phyloP scores from a whole-genome alignment of 257 asterid species.

The Osmanthus fragrans region DNA sequence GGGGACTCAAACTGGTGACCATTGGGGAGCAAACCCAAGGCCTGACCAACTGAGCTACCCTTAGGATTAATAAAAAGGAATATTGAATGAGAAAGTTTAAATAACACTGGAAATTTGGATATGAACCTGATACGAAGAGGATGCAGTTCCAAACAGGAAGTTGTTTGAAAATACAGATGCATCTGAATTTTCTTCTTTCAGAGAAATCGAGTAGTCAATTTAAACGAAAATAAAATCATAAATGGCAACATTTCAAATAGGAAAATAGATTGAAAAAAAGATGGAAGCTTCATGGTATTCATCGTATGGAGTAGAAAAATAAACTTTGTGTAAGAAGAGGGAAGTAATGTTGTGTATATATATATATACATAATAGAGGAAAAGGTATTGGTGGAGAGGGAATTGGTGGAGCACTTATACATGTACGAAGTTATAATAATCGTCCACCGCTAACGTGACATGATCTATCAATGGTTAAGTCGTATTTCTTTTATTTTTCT shows the following conservation, averaged over 20 bases:
- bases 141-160: conserved; percentile 63
- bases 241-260: conserved; percentile 14
- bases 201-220: conserved; percentile 6
- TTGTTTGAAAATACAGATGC: conserved; percentile 32
- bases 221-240: conserved; percentile 14
- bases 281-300: conserved; percentile 15
- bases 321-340: neutral
- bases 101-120: neutral
- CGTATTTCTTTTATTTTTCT: no score
- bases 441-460: no score
- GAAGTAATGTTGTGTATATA: neutral
- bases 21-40: no score
- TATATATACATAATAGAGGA: neutral
- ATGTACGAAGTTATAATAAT: no score
- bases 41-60: no score
- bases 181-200: conserved; percentile 21
- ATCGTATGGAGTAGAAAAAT: neutral
- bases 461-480: no score
- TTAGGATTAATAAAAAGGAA: neutral
- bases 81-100: neutral
- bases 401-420: no score
- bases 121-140: conserved; percentile 64
- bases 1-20: no score
- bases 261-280: neutral
- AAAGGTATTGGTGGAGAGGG: no score